These are phyloP conservation scores for Clitoria ternatea DNA, from an alignment of 306 rosid species.

Conservation along the genomic window DNA sequence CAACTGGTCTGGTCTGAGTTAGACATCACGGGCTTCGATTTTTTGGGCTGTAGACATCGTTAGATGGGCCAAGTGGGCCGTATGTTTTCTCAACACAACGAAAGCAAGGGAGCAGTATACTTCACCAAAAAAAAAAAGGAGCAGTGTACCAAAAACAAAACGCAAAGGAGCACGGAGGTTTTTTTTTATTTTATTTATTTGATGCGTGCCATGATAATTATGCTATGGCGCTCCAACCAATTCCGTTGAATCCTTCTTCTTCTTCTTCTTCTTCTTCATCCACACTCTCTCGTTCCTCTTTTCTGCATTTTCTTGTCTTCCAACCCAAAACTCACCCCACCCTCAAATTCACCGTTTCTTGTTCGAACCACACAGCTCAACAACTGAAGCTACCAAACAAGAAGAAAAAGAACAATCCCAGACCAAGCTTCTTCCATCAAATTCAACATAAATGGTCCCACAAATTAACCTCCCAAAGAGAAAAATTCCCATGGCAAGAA, in stretches of 20 bases:
- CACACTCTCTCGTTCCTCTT: conserved; percentile 27
- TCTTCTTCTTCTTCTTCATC: conserved; percentile 19
- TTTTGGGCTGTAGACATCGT: not conserved
- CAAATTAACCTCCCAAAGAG: conserved; percentile 48
- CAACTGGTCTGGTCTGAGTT: no score
- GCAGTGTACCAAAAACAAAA: not conserved
- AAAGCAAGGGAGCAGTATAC: not conserved
- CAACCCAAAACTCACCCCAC: conserved; percentile 20
- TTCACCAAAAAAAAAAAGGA: not conserved
- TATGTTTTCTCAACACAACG: not conserved
- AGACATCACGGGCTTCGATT: not conserved
- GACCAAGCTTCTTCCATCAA: conserved; percentile 81
- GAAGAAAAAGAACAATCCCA: conserved; percentile 53
- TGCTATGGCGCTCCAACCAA: conserved; percentile 59
- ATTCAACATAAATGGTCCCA: conserved; percentile 72
- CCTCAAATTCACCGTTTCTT: conserved; percentile 48
- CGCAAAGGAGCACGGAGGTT: not conserved
- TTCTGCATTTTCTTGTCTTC: conserved; percentile 36
- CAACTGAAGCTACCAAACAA: conserved; percentile 41
- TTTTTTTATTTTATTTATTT: not conserved
- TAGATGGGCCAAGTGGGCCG: not conserved
- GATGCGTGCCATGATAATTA: not conserved
- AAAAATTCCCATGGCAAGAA: conserved; percentile 75
- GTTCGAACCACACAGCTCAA: conserved; percentile 38
- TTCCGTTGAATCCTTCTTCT: conserved; percentile 28